Evolutionary conservation across 78 protist genomes (phyloP).

Genomic region (Salpingoeca rosetta): DNA sequence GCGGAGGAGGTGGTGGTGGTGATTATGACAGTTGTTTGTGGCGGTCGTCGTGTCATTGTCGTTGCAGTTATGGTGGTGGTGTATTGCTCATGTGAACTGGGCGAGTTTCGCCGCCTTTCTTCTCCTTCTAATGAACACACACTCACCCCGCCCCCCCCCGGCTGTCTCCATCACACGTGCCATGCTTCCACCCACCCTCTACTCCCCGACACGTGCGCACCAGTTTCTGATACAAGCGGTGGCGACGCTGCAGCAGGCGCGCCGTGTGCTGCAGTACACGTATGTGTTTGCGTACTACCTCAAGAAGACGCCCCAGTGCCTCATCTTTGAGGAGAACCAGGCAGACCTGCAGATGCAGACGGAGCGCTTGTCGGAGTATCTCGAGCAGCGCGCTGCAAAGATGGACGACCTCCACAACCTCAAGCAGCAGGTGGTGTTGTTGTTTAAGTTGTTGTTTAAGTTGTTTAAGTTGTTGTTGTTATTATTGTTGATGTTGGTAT

Average conservation of each 20-base stretch:
- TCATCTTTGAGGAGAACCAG: conserved; percentile 58
- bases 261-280: conserved; percentile 50
- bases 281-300: conserved; percentile 59
- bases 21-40: too few species aligned
- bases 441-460: neutral
- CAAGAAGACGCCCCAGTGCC: conserved; percentile 11
- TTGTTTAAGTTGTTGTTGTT: neutral
- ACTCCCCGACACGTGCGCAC: too few species aligned
- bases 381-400: conserved; percentile 18
- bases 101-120: too few species aligned
- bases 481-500: too few species aligned
- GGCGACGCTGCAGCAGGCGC: conserved; percentile 23
- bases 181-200: too few species aligned
- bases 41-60: too few species aligned
- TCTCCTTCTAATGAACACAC: too few species aligned
- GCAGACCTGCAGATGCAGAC: conserved; percentile 39
- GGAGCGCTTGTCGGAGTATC: conserved; percentile 27
- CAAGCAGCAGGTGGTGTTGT: conserved; percentile 28
- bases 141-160: too few species aligned
- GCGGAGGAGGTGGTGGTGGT: too few species aligned
- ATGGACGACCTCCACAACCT: neutral
- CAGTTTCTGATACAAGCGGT: conserved; percentile 37
- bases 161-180: too few species aligned
- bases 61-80: too few species aligned
- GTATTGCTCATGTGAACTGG: too few species aligned